Base-by-base conservation (phyloP, 345 rosid species). In the Durio zibethinus region DNA sequence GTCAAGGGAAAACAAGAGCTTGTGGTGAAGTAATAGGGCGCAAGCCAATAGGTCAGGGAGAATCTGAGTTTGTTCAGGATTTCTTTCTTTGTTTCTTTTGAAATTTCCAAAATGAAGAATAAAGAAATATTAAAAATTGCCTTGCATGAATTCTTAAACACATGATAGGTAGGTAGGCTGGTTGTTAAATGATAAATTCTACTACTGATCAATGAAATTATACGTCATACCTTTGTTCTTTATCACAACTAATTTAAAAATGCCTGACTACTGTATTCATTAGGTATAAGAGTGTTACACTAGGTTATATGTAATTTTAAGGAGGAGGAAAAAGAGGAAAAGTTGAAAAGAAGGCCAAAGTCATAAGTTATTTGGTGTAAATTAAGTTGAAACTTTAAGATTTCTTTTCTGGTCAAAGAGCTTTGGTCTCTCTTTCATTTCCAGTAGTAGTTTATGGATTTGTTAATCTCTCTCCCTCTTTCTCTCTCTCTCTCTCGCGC, bases 301-400 rank as follows among this genome's bases (percentile, higher is more conserved):
- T 4, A 23, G 72, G 53, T 67, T 67, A 12, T 42, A 67, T 40
- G 71, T 43, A 40, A 40, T 40, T 66, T 42, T 68, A 47, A 69
- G 56, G 40, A 65, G 29, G 43, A 6, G 36, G 7, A 38, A 31
- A 64, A 36, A 10, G 25, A 18, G 14, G 45, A 7, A 64, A 38
- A 65, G 47, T 65, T 65, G 4, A n/a, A 65, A 65, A 38, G 70
- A 65, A 36, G 29, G 70, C 70, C 48, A 65, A 65, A 20, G 70
- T 65, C 67, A 15, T 62, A 1, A 31, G 23, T n/a, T 7, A 38
- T 65, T 20, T 38, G 27, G 29, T 4, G 27, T 50, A 38, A 65
- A 38, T 11, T 38, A 65, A 40, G 42, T 21, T 40, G 52, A 23
- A 66, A 42, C 6, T 65, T 56, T 65, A 40, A 21, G 69, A 35